These are phyloP conservation scores for Coemansia sp. DNA, from an alignment of 371 early-diverging fungal genomes.

Conservation along the genomic window DNA sequence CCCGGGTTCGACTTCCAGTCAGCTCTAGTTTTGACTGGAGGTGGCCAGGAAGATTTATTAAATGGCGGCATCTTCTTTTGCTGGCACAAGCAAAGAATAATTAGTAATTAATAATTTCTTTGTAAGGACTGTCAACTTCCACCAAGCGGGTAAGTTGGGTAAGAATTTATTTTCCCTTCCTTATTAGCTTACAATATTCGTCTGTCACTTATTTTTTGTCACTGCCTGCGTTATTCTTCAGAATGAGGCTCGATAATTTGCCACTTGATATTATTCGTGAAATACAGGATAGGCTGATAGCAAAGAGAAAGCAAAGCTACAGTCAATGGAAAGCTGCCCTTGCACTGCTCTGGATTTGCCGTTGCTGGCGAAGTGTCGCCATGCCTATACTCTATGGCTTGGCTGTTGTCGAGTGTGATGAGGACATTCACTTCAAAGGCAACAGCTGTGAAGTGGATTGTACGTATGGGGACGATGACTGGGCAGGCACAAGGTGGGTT, in stretches of 20 bases:
- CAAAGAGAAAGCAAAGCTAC: neutral
- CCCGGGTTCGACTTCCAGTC: too few species aligned
- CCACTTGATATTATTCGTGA: neutral
- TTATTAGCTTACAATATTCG: too few species aligned
- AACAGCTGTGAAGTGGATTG: neutral
- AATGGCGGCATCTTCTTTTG: too few species aligned
- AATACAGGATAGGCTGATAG: neutral
- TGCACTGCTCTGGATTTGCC: slow-evolving; percentile 1
- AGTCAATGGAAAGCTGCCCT: neutral
- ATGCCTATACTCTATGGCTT: neutral
- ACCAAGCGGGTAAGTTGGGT: too few species aligned
- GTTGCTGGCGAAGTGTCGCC: neutral
- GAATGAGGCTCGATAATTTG: neutral
- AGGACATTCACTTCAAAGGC: neutral
- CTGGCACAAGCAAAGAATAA: too few species aligned
- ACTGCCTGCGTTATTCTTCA: too few species aligned
- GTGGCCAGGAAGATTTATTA: too few species aligned
- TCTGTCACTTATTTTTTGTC: too few species aligned
- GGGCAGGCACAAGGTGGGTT: neutral
- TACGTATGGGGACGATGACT: neutral
- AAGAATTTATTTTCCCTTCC: too few species aligned
- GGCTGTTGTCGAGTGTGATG: neutral
- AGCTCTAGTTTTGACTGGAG: too few species aligned
- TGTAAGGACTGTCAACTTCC: too few species aligned
- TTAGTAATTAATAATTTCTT: too few species aligned